Percentiles rank a stretch among this genome's conserved stretches.
Conservation (phyloP, 768 basidiomycete species). For the Ramaria sp. region DNA sequence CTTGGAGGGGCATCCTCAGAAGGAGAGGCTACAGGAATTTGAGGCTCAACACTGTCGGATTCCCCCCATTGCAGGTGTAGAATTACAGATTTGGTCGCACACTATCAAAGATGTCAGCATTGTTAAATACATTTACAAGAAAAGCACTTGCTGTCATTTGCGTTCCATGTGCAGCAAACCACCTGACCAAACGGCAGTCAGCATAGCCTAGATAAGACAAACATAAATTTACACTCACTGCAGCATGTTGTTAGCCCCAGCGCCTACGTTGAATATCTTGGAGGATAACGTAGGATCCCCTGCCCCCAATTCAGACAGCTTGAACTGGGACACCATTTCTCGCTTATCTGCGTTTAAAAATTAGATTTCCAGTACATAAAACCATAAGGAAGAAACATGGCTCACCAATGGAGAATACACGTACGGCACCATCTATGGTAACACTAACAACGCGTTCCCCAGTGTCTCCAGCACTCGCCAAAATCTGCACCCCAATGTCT, state of each 20-base stretch:
- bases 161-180: slow-evolving; percentile 84
- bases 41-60: slow-evolving; percentile 15
- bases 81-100: slow-evolving; percentile 81
- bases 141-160: slow-evolving; percentile 68
- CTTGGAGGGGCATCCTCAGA: neutral
- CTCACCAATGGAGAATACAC: slow-evolving; percentile 86
- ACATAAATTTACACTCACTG: slow-evolving; percentile 36
- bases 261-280: slow-evolving; percentile 66
- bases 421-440: slow-evolving; percentile 84
- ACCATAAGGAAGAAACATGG: slow-evolving; percentile 5
- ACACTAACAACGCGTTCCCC: slow-evolving; percentile 84
- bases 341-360: slow-evolving; percentile 39
- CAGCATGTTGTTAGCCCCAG: slow-evolving; percentile 78
- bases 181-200: slow-evolving; percentile 28
- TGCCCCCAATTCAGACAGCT: slow-evolving; percentile 64
- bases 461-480: slow-evolving; percentile 28
- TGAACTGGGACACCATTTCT: slow-evolving; percentile 92
- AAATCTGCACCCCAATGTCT: slow-evolving; percentile 77
- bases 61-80: slow-evolving; percentile 83
- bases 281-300: slow-evolving; percentile 54
- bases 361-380: neutral
- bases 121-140: neutral
- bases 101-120: slow-evolving; percentile 30
- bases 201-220: neutral
- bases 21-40: slow-evolving; percentile 6